phyloP scores from a whole-genome alignment of 2,329 filamentous ascomycete species.

The Nemania serpens region DNA sequence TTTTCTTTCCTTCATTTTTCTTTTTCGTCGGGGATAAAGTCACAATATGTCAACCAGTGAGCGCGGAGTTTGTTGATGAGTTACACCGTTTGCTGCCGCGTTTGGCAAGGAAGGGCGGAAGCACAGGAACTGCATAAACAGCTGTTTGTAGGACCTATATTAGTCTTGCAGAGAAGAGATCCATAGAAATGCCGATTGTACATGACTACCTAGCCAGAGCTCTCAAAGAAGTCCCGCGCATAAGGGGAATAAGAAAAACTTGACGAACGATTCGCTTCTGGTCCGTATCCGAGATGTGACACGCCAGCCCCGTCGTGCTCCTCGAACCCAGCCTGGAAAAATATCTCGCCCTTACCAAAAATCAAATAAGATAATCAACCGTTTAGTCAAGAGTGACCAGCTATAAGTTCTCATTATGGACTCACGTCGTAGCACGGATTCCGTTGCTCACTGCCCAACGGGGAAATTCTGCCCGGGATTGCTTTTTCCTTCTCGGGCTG shows the following conservation, averaged over 20 bases:
- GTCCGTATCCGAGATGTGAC: conserved; percentile 15
- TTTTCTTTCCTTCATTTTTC: too few species aligned
- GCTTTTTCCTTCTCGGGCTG: background rate
- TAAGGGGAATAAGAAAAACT: background rate
- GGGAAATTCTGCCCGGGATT: background rate
- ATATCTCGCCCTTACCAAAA: too few species aligned
- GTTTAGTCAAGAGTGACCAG: background rate
- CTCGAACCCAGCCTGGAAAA: too few species aligned
- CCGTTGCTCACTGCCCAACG: conserved; percentile 8
- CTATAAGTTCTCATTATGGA: background rate
- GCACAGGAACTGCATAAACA: conserved; percentile 32
- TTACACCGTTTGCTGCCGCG: conserved; percentile 7
- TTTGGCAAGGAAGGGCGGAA: conserved; percentile 9
- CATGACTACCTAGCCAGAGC: background rate
- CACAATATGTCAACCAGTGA: background rate
- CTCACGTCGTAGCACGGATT: background rate
- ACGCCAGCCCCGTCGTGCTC: background rate
- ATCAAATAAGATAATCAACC: too few species aligned
- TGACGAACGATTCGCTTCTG: background rate
- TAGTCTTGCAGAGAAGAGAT: background rate
- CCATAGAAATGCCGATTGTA: background rate
- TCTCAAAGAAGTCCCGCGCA: background rate
- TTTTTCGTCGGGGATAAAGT: too few species aligned
- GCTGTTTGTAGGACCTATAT: conserved; percentile 29
- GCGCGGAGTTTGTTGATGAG: conserved; percentile 1